These are phyloP conservation scores for Eutrema heterophyllum DNA, from an alignment of 345 rosid species.

Conservation along the genomic window DNA sequence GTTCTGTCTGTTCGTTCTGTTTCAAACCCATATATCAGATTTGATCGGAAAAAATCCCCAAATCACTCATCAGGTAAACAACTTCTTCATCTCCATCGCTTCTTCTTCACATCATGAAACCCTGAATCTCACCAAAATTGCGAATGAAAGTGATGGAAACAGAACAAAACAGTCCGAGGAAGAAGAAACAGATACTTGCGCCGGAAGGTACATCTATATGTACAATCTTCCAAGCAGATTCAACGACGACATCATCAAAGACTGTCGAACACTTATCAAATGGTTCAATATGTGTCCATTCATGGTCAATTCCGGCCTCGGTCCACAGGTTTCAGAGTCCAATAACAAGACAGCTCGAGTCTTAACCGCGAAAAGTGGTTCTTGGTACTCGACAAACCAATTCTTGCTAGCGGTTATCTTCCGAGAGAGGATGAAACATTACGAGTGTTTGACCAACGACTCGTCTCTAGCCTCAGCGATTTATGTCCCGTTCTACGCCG, in stretches of 20 bases:
- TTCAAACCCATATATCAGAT: conserved; percentile 6
- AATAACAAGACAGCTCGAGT: background rate
- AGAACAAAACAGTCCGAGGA: background rate
- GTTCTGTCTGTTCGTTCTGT: conserved; percentile 19
- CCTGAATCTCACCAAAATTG: conserved; percentile 3
- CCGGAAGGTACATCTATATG: conserved; percentile 38
- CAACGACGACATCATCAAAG: conserved; percentile 34
- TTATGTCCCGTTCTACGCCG: conserved; percentile 42
- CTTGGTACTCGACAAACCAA: conserved; percentile 42
- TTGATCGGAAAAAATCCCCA: background rate
- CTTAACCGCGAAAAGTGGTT: conserved; percentile 17
- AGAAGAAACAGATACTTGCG: conserved; percentile 25
- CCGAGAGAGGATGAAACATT: conserved; percentile 40
- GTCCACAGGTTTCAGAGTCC: conserved; percentile 27
- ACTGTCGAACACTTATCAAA: conserved; percentile 32
- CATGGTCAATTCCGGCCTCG: conserved; percentile 37
- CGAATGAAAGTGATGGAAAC: background rate
- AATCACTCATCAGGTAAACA: conserved; percentile 21
- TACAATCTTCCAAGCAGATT: conserved; percentile 35
- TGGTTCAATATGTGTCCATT: conserved; percentile 34
- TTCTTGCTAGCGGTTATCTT: conserved; percentile 41
- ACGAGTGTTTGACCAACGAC: conserved; percentile 41
- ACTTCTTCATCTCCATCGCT: conserved; percentile 24
- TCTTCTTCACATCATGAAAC: conserved; percentile 17
- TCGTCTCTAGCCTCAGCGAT: conserved; percentile 43